A percentile compares a stretch with the other conserved stretches of the same genome.
Evolutionary conservation across 345 rosid species (phyloP).

Genomic region (Brassica rapa): DNA sequence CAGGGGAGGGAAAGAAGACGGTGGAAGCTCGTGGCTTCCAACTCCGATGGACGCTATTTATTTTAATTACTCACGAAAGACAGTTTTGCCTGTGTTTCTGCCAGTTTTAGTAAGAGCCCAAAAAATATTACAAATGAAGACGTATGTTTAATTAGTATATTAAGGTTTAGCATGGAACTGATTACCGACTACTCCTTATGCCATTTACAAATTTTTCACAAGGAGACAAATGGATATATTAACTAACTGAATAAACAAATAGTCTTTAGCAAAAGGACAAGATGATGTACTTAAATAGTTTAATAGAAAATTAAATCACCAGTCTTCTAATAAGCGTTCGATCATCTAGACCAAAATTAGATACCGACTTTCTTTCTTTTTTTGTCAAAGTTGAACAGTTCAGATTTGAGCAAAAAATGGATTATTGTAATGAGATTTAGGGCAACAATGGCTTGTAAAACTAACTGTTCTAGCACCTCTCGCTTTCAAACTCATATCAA

Average conservation of each 20-base stretch:
- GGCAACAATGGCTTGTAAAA: conserved; percentile 21
- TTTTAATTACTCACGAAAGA: background rate
- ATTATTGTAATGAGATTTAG: conserved; percentile 21
- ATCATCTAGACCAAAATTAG: conserved; percentile 30
- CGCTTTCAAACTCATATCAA: conserved; percentile 36
- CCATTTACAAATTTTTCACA: conserved; percentile 10
- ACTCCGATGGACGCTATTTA: background rate
- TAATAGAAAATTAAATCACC: conserved; percentile 36
- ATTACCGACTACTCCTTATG: conserved; percentile 35
- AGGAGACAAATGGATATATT: conserved; percentile 22
- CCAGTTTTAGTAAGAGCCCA: background rate
- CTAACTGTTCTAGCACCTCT: conserved; percentile 29
- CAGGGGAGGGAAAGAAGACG: no score
- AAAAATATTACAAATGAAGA: background rate
- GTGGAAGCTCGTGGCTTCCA: no score
- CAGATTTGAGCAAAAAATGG: background rate
- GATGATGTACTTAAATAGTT: conserved; percentile 28
- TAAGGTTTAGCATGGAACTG: conserved; percentile 24
- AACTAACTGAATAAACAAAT: background rate
- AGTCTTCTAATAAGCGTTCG: conserved; percentile 15
- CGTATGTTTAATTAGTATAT: background rate
- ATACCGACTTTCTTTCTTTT: conserved; percentile 32
- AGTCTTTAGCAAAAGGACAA: conserved; percentile 4
- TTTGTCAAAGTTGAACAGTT: background rate
- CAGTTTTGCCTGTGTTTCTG: background rate